Evolutionary conservation across 345 rosid genomes (phyloP), one percentile per base, ranked within the genome.

Genomic region (Alliaria petiolata): DNA sequence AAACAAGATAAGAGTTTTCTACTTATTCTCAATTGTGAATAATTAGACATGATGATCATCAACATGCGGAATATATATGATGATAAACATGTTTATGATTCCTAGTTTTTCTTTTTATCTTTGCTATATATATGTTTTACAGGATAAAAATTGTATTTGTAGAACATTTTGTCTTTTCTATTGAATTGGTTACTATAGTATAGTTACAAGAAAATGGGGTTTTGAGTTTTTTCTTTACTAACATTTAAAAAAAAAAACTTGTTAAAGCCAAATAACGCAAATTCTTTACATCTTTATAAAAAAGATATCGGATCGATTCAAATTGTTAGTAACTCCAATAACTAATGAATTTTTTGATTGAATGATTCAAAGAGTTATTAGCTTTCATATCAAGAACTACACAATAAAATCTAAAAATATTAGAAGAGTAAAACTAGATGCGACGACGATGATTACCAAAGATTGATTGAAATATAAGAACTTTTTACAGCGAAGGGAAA

Each of bases 1-100:
- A 70, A 17, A 51, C 35, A 71, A 61, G 26, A 50, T 60, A 57
- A 68, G 35, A n/a, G n/a, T n/a, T n/a, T n/a, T n/a, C n/a, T n/a
- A n/a, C 1, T 3, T 22, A 22, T 22, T n/a, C n/a, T 1, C 25
- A 46, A 69, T 46, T 42, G 25, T 40, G 54, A 61, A 39, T 61
- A 40, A 33, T 14, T 19, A 71, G 62, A 20, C 59, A 49, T 70
- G 51, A 19, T 39, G 30, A n/a, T n/a, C n/a, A n/a, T n/a, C n/a
- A n/a, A n/a, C n/a, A n/a, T n/a, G n/a, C n/a, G n/a, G n/a, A n/a
- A n/a, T n/a, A n/a, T n/a, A n/a, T n/a, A n/a, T n/a, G n/a, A n/a
- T n/a, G n/a, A n/a, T n/a, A n/a, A n/a, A n/a, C n/a, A n/a, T n/a
- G n/a, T n/a, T n/a, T n/a, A n/a, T n/a, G n/a, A n/a, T n/a, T n/a